Base-by-base conservation (phyloP, 352 stramenopile genomes). In the Phytophthora foliorum region DNA sequence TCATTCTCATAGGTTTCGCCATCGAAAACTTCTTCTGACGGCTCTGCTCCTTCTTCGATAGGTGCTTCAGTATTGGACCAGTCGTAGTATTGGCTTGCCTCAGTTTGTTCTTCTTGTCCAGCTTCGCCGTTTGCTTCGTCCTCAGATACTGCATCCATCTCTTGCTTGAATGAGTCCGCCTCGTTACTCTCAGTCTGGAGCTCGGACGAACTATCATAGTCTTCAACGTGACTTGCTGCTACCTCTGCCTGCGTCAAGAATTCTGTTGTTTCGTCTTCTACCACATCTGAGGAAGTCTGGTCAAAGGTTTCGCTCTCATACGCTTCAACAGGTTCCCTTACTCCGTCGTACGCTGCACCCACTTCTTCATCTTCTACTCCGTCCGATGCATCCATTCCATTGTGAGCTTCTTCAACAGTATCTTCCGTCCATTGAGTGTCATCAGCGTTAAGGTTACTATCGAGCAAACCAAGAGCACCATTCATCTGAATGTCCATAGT, bases 401-500 rank as follows among this genome's bases (percentile, higher is more conserved):
- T 41, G 17, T 55, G 29, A 25, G 45, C 45, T 19, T 55, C 46
- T 41, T 62, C 49, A 4, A 13, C 31, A 36, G 19, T 4, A 32
- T 57, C 32, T 1, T 19, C 36, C 17, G 17, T 49, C 49, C 42
- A 50, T 9, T 32, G 39, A 41, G 2, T 45, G 6, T 65, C 50
- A 34, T 49, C 36, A 29, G 10, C n/a, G 17, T 42, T 51, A 10
- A 67, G 16, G 36, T 67, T 62, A 16, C 21, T 61, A 25, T 76
- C 57, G 13, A 41, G 9, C 34, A 41, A n/a, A 14, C 32, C 16
- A 32, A 48, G 3, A 53, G 19, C 48, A 19, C 73, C 55, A 4
- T 71, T 53, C 44, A 69, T 74, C 53, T 87, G 75, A 63, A 82
- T 82, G 44, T 89, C 76, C 54, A 84, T 67, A 0, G 82, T 86